Conservation (phyloP, 345 rosid genomes). For the Eucalyptus brandiana region DNA sequence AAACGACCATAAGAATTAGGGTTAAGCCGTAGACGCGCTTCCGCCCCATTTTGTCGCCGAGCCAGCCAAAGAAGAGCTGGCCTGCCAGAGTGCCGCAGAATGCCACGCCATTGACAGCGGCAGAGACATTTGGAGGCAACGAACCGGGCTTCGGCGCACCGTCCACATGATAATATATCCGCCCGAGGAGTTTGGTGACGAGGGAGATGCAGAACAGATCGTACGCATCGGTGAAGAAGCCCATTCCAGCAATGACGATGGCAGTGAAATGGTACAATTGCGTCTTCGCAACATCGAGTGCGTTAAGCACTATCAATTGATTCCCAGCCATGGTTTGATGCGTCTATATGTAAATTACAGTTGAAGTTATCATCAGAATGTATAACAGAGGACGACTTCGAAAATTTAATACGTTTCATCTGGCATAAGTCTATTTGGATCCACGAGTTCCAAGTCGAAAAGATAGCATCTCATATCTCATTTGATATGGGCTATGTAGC, state of each 20-base stretch:
- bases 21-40: conserved; percentile 62
- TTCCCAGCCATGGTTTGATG: conserved; percentile 13
- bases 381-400: background rate
- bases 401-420: background rate
- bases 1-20: conserved; percentile 45
- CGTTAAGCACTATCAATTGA: conserved; percentile 29
- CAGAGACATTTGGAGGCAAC: conserved; percentile 38
- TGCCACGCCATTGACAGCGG: conserved; percentile 75
- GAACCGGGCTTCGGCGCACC: conserved; percentile 40
- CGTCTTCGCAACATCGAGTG: conserved; percentile 52
- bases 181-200: conserved; percentile 63
- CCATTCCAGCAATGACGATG: conserved; percentile 70
- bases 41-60: conserved; percentile 75
- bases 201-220: conserved; percentile 74
- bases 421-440: background rate
- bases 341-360: background rate
- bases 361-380: background rate
- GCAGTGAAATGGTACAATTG: conserved; percentile 56
- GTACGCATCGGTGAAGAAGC: conserved; percentile 78
- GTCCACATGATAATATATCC: conserved; percentile 41
- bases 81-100: conserved; percentile 62
- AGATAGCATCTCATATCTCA: background rate
- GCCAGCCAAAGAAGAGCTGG: conserved; percentile 79
- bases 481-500: background rate
- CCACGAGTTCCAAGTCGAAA: background rate